Percentiles rank a stretch among this genome's conserved stretches.
Evolutionary conservation across 2,329 filamentous ascomycete species (phyloP).

Genomic region (Coniochaeta sp.): DNA sequence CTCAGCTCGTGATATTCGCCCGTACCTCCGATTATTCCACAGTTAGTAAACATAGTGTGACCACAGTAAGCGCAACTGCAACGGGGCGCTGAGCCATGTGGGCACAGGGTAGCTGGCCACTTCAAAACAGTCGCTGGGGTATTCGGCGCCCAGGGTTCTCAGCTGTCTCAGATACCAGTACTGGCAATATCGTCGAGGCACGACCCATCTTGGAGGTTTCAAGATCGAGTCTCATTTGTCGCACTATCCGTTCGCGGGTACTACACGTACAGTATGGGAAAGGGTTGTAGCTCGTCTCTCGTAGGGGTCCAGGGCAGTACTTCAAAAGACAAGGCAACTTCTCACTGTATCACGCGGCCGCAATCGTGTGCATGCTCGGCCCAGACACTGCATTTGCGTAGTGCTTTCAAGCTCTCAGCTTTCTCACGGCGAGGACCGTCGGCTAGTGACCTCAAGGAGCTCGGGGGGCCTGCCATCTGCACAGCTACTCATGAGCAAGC

Average conservation of each 20-base stretch:
- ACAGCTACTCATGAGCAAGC: not conserved
- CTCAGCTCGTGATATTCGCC: not conserved
- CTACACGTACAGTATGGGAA: not conserved
- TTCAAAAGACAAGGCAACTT: too few relatives aligned
- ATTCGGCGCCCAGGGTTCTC: not conserved
- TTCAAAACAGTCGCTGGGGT: too few relatives aligned
- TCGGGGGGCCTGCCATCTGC: not conserved
- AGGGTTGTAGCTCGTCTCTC: not conserved
- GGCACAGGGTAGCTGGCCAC: not conserved
- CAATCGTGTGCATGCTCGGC: not conserved
- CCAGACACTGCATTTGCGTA: too few relatives aligned
- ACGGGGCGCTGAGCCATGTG: not conserved
- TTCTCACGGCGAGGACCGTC: not conserved
- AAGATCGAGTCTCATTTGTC: not conserved
- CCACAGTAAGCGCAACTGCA: too few relatives aligned
- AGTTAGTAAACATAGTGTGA: too few relatives aligned
- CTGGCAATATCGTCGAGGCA: too few relatives aligned
- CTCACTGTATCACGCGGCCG: too few relatives aligned
- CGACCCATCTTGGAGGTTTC: not conserved
- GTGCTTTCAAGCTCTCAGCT: too few relatives aligned
- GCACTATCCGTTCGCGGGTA: not conserved
- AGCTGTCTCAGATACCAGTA: not conserved
- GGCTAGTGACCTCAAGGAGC: not conserved
- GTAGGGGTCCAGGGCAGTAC: too few relatives aligned
- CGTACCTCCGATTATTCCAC: too few relatives aligned